Base-by-base conservation (phyloP, 2,329 filamentous ascomycete species). In the Fusarium phyllophilum region DNA sequence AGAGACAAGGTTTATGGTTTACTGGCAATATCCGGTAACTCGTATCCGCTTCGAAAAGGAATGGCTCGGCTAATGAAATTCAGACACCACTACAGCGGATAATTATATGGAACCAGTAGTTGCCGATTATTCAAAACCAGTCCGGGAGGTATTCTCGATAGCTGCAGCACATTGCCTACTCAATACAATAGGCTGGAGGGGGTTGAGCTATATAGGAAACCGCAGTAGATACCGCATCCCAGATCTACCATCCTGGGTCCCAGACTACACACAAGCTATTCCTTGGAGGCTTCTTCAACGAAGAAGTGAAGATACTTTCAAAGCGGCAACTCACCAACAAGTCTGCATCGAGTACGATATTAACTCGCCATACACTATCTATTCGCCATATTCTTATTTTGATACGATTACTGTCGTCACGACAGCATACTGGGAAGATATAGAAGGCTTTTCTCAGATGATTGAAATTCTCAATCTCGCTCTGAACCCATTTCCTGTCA, bases 271-370 rank as follows among this genome's bases (percentile, higher is more conserved):
- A 18, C 60, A 58, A 39, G 22, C 26, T 58, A 31, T 58, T 10
- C 60, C 51, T 8, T 58, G 60, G 60, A 62, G 60, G 9, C 60
- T 62, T 34, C 51, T 62, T 6, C 51, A 56, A 33, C 31, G 60
- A 46, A 26, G 33, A 18, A 38, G 60, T 29, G 33, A 56, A n/a
- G 51, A 58, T 22, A 46, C 26, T 24, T 62, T 62, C 51, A 57
- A 33, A 8, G 46, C 60, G 10, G 60, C 41, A 39, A 46, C 26
- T 24, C 41, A 39, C 20, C 29, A 44, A 36, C 18, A 58, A 29
- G 29, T 44, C 17, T 29, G 52, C 11, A 62, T 62, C 17, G 20
- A 38, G 15, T 62, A 58, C 17, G 14, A 46, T 13, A 46, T 13
- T 10, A 58, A 31, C 18, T 62, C 34, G 3, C 51, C 51, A 33